Evolutionary conservation across 345 rosid genomes (phyloP).

Genomic region (Lepidium africanum): DNA sequence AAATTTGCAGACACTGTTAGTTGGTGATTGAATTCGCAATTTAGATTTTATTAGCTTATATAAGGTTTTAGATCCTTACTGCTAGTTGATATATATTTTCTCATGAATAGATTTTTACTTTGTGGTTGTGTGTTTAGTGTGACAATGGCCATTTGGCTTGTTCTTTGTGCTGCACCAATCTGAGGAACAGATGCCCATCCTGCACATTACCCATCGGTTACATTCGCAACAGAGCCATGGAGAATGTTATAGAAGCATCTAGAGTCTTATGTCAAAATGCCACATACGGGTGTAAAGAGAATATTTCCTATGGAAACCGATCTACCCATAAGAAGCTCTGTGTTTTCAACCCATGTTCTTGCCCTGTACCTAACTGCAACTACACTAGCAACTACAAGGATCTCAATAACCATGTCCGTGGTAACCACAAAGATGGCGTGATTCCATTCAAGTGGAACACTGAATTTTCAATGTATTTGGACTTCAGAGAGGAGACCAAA

Average conservation of each 20-base stretch:
- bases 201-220: too few relatives aligned
- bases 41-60: not conserved
- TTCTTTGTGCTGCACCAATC: conserved; percentile 40
- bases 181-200: conserved; percentile 39
- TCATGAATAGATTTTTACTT: not conserved
- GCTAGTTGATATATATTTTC: too few relatives aligned
- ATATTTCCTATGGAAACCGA: conserved; percentile 22
- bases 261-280: conserved; percentile 37
- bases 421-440: conserved; percentile 25
- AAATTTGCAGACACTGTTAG: not conserved
- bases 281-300: conserved; percentile 40
- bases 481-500: not conserved
- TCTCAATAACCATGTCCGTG: conserved; percentile 31
- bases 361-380: conserved; percentile 45
- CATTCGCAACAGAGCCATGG: conserved; percentile 55
- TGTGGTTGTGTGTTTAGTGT: conserved; percentile 33
- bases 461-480: not conserved
- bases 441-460: not conserved
- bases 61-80: not conserved
- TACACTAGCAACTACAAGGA: conserved; percentile 34
- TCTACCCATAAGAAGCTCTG: conserved; percentile 41
- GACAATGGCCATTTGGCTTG: conserved; percentile 65
- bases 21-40: not conserved
- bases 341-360: conserved; percentile 34
- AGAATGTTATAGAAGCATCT: conserved; percentile 42